phyloP scores from a whole-genome alignment of 768 basidiomycete genomes.

The Russula emetica region DNA sequence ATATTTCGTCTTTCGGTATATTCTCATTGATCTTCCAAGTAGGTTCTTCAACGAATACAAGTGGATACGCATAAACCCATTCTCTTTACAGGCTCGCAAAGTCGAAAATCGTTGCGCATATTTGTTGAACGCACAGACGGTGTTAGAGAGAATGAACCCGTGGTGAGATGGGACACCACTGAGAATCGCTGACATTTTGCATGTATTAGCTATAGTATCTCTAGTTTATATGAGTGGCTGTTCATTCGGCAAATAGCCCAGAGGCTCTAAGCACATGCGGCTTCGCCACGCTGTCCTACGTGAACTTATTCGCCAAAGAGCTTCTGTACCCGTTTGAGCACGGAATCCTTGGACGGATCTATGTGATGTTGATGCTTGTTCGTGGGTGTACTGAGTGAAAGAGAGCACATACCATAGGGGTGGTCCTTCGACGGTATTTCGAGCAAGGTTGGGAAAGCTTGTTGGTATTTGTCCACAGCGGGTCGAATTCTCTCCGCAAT shows the following conservation, averaged over 20 bases:
- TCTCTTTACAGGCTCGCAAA: constrained; percentile 50
- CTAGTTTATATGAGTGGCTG: constrained; percentile 7
- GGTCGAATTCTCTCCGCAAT: constrained; percentile 96
- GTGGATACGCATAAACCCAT: constrained; percentile 32
- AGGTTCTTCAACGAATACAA: constrained; percentile 34
- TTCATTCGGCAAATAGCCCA: background rate
- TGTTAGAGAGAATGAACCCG: constrained; percentile 65
- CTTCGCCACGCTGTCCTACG: background rate
- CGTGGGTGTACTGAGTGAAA: constrained; percentile 22
- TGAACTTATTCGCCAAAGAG: constrained; percentile 77
- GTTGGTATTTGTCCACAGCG: constrained; percentile 90
- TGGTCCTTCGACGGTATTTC: constrained; percentile 99
- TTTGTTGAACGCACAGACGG: constrained; percentile 66
- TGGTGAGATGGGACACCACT: constrained; percentile 56
- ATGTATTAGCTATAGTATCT: constrained; percentile 31
- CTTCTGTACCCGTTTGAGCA: constrained; percentile 95
- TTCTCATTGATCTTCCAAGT: constrained; percentile 79
- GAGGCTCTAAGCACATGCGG: background rate
- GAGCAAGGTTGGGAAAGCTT: constrained; percentile 92
- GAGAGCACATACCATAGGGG: constrained; percentile 73
- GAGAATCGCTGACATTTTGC: background rate
- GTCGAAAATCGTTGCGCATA: constrained; percentile 56
- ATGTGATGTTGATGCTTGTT: constrained; percentile 25
- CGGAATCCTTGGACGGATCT: constrained; percentile 96
- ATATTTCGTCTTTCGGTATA: constrained; percentile 72